A percentile compares a stretch with the other conserved stretches of the same genome.
phyloP scores from a whole-genome alignment of 208 protist genomes.

The Endotrypanum monterogeii region DNA sequence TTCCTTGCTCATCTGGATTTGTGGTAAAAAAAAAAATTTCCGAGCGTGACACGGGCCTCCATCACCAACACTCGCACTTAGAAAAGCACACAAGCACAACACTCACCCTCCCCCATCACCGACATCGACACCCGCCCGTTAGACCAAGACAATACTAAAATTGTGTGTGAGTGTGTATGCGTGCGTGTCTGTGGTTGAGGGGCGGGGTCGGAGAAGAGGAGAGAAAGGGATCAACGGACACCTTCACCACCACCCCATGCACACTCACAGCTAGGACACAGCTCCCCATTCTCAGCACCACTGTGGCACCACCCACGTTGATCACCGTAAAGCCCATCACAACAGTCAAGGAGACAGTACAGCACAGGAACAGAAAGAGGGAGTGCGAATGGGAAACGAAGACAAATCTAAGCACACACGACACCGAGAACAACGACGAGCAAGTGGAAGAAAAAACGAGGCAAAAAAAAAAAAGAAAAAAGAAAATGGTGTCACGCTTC shows the following conservation, averaged over 20 bases:
- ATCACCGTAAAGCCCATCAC: neutral
- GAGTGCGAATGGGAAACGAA: neutral
- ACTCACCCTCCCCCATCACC: neutral
- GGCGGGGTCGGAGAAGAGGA: too few species aligned
- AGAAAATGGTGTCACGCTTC: neutral
- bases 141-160: too few species aligned
- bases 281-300: neutral
- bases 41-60: too few species aligned
- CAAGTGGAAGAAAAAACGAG: neutral
- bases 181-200: too few species aligned
- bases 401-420: too few species aligned
- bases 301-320: neutral
- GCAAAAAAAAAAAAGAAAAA: neutral
- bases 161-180: too few species aligned
- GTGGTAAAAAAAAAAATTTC: too few species aligned
- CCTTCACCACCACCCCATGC: neutral
- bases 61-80: neutral
- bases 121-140: neutral
- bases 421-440: slow-evolving; percentile 1
- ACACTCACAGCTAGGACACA: too few species aligned
- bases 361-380: slow-evolving; percentile 6
- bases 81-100: neutral
- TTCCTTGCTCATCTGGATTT: neutral
- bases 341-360: neutral
- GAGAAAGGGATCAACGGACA: too few species aligned